Conservation (phyloP, 345 rosid genomes). For the Arabidopsis thaliana region TAIR10.1 NC_003076.8:26447001-26447500, state of each 20-base stretch:
- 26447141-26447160: background rate
- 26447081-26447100: slow-evolving; percentile 23
- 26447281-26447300: slow-evolving; percentile 2
- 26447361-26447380: background rate
- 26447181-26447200: slow-evolving; percentile 1
- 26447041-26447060: background rate
- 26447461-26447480: slow-evolving; percentile 31
- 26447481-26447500: background rate
- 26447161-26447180: slow-evolving; percentile 11
- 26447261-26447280: background rate
- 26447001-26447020: slow-evolving; percentile 9
- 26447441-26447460: slow-evolving; percentile 41
- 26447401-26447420: slow-evolving; percentile 38
- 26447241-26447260: slow-evolving; percentile 30
- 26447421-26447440: slow-evolving; percentile 30
- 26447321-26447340: slow-evolving; percentile 28
- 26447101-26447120: slow-evolving; percentile 1
- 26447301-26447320: slow-evolving; percentile 25
- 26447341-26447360: slow-evolving; percentile 22
- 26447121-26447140: slow-evolving; percentile 23
- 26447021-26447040: background rate
- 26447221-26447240: background rate
- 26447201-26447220: background rate
- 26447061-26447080: slow-evolving; percentile 29
- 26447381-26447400: slow-evolving; percentile 29